Percentiles rank a stretch among this genome's conserved stretches.
These are phyloP conservation scores for Pleurotus tuoliensis DNA, from an alignment of 768 basidiomycete genomes.

Conservation along the genomic window DNA sequence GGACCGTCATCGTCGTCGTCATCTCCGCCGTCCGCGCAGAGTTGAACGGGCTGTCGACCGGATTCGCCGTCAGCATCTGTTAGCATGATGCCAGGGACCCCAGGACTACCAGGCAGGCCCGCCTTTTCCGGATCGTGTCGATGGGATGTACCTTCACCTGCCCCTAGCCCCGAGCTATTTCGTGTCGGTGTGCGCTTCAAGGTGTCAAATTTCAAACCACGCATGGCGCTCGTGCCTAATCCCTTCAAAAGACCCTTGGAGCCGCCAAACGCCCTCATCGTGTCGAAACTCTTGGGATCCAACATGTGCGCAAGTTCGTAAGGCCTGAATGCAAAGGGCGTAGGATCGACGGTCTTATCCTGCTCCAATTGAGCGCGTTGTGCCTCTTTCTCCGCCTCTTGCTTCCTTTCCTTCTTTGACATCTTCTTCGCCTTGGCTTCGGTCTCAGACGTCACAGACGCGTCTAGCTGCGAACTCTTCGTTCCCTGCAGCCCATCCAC, in stretches of 20 bases:
- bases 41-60: slow-evolving; percentile 1
- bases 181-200: slow-evolving; percentile 15
- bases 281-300: slow-evolving; percentile 79
- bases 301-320: slow-evolving; percentile 78
- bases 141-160: slow-evolving; percentile 7
- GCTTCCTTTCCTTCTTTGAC: slow-evolving; percentile 19
- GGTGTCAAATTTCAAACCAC: slow-evolving; percentile 28
- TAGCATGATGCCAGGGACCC: slow-evolving; percentile 20
- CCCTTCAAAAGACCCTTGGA: slow-evolving; percentile 59
- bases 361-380: slow-evolving; percentile 32
- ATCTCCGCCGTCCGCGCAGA: slow-evolving; percentile 5
- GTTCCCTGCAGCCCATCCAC: slow-evolving; percentile 23
- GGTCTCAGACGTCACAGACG: slow-evolving; percentile 13
- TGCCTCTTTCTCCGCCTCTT: slow-evolving; percentile 22
- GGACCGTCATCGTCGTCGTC: slow-evolving; percentile 16
- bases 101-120: slow-evolving; percentile 13
- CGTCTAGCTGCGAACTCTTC: slow-evolving; percentile 17
- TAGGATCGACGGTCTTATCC: slow-evolving; percentile 49
- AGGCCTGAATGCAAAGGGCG: slow-evolving; percentile 74
- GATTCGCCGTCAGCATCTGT: slow-evolving; percentile 10
- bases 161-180: slow-evolving; percentile 14
- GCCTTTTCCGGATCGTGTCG: slow-evolving; percentile 14
- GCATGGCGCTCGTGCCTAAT: slow-evolving; percentile 61
- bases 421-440: slow-evolving; percentile 22
- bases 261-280: slow-evolving; percentile 71